Evolutionary conservation across 306 rosid genomes (phyloP), one percentile per base, ranked within the genome.

Genomic region (Castanea mollissima): DNA sequence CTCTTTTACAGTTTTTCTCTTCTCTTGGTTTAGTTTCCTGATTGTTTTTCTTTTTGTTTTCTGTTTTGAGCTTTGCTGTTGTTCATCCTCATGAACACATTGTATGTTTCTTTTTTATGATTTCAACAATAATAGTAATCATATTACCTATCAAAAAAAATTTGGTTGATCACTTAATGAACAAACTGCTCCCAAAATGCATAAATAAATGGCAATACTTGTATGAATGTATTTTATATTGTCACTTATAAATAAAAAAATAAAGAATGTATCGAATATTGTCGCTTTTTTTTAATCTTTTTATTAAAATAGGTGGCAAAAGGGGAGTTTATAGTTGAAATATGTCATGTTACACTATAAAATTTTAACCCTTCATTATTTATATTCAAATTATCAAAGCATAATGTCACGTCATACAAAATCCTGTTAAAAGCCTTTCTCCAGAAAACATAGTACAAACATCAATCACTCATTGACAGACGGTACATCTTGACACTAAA

Each of bases 361-460:
- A 70, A 68, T 41, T 16, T 63, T 29, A 58, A 59, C 51, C 52
- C 44, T n/a, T 52, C 73, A 49, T 49, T 49, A 3, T 14, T 15
- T 34, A 13, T 74, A 76, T 31, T 71, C 72, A 73, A 79, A 64
- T 38, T 56, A 81, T 51, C 71, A 76, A 74, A 79, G 19, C 83
- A 65, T 31, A 54, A 19, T 57, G 7, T 74, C 78, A 71, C 21
- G 34, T 59, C 25, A 41, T 44, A 44, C 46, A 69, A 27, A 67
- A 57, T 46, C 14, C 57, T 46, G 65, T 49, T 55, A 63, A 31
- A 46, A 38, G 54, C 64, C 77, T 76, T 79, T 74, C 65, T 21
- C 34, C 78, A 68, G 6, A 16, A 38, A 49, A 71, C 65, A 38
- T 75, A 55, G 25, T 49, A 49, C 34, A 59, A 31, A 77, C 51